Conservation (phyloP, 2,329 filamentous ascomycete species). For the Zelopaecilomyces penicillatus region DNA sequence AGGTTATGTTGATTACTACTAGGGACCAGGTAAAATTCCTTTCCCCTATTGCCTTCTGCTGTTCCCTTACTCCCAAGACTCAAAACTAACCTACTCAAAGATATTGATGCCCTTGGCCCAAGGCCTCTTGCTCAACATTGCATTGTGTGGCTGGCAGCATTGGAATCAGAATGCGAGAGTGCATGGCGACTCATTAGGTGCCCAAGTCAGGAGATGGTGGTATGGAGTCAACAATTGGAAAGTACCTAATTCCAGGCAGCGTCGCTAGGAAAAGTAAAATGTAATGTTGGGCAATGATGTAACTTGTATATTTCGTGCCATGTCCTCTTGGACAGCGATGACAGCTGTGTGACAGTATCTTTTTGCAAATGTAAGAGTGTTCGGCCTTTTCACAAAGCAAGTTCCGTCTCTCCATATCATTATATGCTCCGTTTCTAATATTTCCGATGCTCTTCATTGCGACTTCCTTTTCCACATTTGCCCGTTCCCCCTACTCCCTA, state of each 20-base stretch:
- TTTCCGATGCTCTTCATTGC: no score
- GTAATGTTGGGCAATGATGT: no score
- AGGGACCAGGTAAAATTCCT: slow-evolving; percentile 65
- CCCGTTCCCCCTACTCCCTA: no score
- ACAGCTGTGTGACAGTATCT: no score
- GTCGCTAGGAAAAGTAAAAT: background rate
- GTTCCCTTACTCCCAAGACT: slow-evolving; percentile 7
- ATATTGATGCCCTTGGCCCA: slow-evolving; percentile 80
- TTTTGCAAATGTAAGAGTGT: no score
- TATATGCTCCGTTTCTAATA: no score
- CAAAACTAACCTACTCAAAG: slow-evolving; percentile 30
- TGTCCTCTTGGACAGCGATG: no score
- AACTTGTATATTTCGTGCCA: background rate
- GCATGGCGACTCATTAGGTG: slow-evolving; percentile 68
- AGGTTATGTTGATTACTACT: slow-evolving; percentile 73
- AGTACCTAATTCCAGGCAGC: slow-evolving; percentile 47
- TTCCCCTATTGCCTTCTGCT: background rate
- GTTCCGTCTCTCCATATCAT: no score
- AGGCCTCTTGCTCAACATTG: slow-evolving; percentile 80
- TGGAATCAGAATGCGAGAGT: slow-evolving; percentile 78
- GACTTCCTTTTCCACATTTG: no score
- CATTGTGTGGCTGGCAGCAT: slow-evolving; percentile 77
- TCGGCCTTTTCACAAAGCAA: no score
- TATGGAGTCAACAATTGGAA: slow-evolving; percentile 89
- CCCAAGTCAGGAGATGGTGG: slow-evolving; percentile 82